phyloP scores from a whole-genome alignment of 2,329 filamentous ascomycete species.

The Alternaria dauci region DNA sequence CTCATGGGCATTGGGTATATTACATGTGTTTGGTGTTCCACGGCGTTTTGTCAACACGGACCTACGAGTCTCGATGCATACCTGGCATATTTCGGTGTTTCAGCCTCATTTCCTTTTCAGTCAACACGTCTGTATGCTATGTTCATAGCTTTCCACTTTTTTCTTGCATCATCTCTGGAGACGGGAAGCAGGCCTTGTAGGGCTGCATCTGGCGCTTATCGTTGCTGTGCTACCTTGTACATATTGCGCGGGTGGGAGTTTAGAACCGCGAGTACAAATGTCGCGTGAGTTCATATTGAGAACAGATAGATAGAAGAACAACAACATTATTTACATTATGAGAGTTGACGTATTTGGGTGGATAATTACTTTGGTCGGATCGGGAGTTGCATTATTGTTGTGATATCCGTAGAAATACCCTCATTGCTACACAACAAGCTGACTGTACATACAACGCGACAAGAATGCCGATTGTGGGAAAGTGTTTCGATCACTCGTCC shows the following conservation, averaged over 20 bases:
- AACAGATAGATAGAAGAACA: slow-evolving; percentile 14
- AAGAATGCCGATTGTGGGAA: not conserved
- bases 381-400: not conserved
- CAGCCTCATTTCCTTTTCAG: slow-evolving; percentile 14
- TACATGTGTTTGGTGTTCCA: slow-evolving; percentile 13
- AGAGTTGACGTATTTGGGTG: not conserved
- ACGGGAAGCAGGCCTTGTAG: slow-evolving; percentile 11
- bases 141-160: slow-evolving; percentile 4
- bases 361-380: not conserved
- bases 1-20: slow-evolving; percentile 9
- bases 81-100: slow-evolving; percentile 20
- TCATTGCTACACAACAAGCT: not conserved
- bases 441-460: not conserved
- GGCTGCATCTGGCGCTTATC: slow-evolving; percentile 16
- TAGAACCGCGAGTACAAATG: slow-evolving; percentile 12
- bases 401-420: too few relatives aligned
- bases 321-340: slow-evolving; percentile 3
- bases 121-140: slow-evolving; percentile 13
- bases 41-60: slow-evolving; percentile 10
- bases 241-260: slow-evolving; percentile 13
- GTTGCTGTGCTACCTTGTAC: slow-evolving; percentile 6
- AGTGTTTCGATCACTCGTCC: slow-evolving; percentile 1
- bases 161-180: slow-evolving; percentile 7
- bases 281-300: slow-evolving; percentile 17
- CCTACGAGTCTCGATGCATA: slow-evolving; percentile 18